Conservation (phyloP, 1,139 yeast genomes). For the Pichia sp. region DNA sequence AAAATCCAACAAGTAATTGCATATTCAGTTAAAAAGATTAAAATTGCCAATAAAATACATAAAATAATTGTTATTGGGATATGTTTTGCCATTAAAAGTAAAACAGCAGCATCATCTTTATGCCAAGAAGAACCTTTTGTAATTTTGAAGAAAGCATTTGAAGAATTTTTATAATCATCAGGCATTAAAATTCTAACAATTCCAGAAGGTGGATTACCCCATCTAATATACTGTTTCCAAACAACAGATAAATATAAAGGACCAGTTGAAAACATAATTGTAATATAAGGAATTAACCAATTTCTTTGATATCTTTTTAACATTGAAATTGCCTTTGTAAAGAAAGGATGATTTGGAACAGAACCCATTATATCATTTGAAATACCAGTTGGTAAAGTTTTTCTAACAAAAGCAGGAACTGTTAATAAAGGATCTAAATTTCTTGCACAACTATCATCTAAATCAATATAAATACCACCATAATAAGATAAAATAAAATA, state of each 20-base stretch:
- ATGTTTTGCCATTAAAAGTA: slow-evolving; percentile 66
- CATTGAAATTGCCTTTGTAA: slow-evolving; percentile 60
- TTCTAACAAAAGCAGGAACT: slow-evolving; percentile 80
- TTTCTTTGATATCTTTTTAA: slow-evolving; percentile 59
- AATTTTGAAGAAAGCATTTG: slow-evolving; percentile 60
- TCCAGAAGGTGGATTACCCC: slow-evolving; percentile 62
- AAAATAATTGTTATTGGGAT: slow-evolving; percentile 60
- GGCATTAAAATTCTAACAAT: slow-evolving; percentile 67
- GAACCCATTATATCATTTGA: slow-evolving; percentile 93
- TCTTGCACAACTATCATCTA: slow-evolving; percentile 82
- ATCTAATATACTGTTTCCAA: slow-evolving; percentile 82
- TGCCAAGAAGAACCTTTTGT: slow-evolving; percentile 89
- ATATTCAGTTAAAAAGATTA: slow-evolving; percentile 58
- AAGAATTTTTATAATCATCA: slow-evolving; percentile 53
- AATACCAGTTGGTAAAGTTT: slow-evolving; percentile 85
- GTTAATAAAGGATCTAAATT: slow-evolving; percentile 72
- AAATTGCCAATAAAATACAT: slow-evolving; percentile 56
- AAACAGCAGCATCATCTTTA: slow-evolving; percentile 71
- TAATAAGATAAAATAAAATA: slow-evolving; percentile 76
- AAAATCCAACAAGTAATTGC: slow-evolving; percentile 31
- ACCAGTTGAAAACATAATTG: slow-evolving; percentile 93
- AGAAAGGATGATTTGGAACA: slow-evolving; percentile 82
- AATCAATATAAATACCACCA: slow-evolving; percentile 88
- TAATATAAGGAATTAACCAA: slow-evolving; percentile 80
- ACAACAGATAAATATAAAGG: slow-evolving; percentile 81